Base-by-base conservation (phyloP, 768 basidiomycete genomes). In the Tylopilus vinaceipallidus region DNA sequence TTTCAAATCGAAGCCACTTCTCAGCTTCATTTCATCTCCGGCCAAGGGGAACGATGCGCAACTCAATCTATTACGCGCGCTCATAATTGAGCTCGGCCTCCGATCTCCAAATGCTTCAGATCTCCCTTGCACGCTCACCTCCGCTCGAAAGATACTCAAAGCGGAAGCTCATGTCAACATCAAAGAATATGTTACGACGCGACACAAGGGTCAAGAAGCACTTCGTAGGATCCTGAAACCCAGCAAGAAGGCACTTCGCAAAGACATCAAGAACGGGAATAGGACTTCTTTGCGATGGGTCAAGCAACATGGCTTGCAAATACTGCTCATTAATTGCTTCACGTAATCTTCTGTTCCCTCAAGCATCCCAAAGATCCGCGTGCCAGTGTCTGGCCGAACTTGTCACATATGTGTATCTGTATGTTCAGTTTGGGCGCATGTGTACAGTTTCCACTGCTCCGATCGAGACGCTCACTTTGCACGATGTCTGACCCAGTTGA, bases 21-120 rank as follows among this genome's bases (percentile, higher is more conserved):
- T 45, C 27, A 66, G 66, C 33, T 56, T 59, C 33, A 51, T 70
- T 39, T 55, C 58, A n/a, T 45, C 47, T 22, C 62, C 64, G 17
- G 41, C 43, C 20, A 47, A 52, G 27, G 53, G 50, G 23, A 47
- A 45, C 0, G 52, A 40, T 17, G 17, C 48, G 22, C 73, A 80
- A 33, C 77, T 91, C 30, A 73, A 77, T 6, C 71, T 91, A 33
- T 73, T 90, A 6, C 88, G 89, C 49, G 82, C 86, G 0, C 77
- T 91, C 50, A 82, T 88, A 56, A 73, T 90, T 52, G 89, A 91
- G 68, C 74, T 91, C n/a, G 88, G 88, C n/a, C 70, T 78, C 45
- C 66, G 53, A 59, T 71, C 72, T 14, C 73, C 74, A 0, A 71
- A 70, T 26, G 68, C 73, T 53, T 60, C 45, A 19, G 66, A 73